Conservation (phyloP, 768 basidiomycete species). For the Aureoboletus auriporus region DNA sequence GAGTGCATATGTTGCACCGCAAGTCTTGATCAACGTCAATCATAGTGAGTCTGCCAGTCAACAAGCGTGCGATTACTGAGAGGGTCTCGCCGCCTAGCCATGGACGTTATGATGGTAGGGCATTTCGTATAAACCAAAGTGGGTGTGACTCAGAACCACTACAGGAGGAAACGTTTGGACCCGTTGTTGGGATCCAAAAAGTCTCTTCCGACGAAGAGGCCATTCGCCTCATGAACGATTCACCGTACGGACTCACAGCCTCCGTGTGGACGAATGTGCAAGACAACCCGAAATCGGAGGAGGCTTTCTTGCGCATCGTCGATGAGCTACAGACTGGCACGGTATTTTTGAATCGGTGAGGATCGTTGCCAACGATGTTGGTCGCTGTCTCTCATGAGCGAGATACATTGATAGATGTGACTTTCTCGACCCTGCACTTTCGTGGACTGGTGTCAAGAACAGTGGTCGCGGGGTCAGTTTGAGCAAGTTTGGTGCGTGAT, state of each 20-base stretch:
- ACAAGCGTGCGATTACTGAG: conserved; percentile 3
- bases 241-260: conserved; percentile 90
- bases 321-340: conserved; percentile 84
- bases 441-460: conserved; percentile 94
- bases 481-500: conserved; percentile 73
- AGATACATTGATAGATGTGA: conserved; percentile 76
- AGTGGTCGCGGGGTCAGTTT: conserved; percentile 90
- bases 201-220: conserved; percentile 87
- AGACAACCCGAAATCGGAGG: conserved; percentile 55
- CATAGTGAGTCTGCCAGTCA: conserved; percentile 56
- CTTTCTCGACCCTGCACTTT: conserved; percentile 85
- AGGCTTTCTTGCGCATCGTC: conserved; percentile 58
- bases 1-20: conserved; percentile 85
- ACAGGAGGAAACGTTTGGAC: conserved; percentile 90
- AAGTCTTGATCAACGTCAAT: conserved; percentile 85
- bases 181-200: conserved; percentile 90
- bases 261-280: conserved; percentile 88
- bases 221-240: conserved; percentile 91
- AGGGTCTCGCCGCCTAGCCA: conserved; percentile 41
- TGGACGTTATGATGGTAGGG: conserved; percentile 88
- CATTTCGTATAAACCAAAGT: neutral
- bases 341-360: conserved; percentile 84
- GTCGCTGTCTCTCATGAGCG: neutral
- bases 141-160: neutral
- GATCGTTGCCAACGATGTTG: neutral